Percentiles rank a stretch among this genome's conserved stretches.
Evolutionary conservation across 768 basidiomycete species (phyloP).

Genomic region (Lactifluus piperatus): DNA sequence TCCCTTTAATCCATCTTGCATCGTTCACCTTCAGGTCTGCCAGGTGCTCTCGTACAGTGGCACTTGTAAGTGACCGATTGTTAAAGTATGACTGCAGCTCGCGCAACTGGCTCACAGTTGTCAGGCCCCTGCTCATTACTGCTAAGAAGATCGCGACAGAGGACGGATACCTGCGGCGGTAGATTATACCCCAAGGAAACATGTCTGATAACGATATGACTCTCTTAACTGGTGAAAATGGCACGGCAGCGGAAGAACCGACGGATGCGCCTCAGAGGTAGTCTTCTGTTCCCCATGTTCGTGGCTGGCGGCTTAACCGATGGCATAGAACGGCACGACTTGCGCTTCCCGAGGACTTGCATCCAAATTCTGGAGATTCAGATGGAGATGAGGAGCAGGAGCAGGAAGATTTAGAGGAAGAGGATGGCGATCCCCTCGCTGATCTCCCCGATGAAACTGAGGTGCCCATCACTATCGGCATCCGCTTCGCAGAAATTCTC

Average conservation of each 20-base stretch:
- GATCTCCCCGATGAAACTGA: constrained; percentile 81
- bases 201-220: constrained; percentile 7
- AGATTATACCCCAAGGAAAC: neutral
- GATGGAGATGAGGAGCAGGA: constrained; percentile 50
- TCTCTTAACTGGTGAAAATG: neutral
- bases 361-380: constrained; percentile 26
- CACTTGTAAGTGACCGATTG: neutral
- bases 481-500: neutral
- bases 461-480: constrained; percentile 34
- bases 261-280: constrained; percentile 4
- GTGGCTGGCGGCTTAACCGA: neutral
- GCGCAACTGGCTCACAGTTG: neutral
- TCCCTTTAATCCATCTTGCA: neutral
- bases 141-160: neutral
- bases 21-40: neutral
- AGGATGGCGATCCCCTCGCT: constrained; percentile 50
- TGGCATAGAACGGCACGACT: constrained; percentile 17
- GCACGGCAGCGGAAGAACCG: neutral
- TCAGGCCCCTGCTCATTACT: neutral
- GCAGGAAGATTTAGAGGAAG: constrained; percentile 24
- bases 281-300: neutral
- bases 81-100: neutral
- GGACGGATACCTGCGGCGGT: neutral
- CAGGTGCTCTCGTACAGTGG: neutral
- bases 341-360: constrained; percentile 8